These are phyloP conservation scores for Pseudozyma thailandica DNA, from an alignment of 1,284 basidiomycete genomes.

Conservation along the genomic window DNA sequence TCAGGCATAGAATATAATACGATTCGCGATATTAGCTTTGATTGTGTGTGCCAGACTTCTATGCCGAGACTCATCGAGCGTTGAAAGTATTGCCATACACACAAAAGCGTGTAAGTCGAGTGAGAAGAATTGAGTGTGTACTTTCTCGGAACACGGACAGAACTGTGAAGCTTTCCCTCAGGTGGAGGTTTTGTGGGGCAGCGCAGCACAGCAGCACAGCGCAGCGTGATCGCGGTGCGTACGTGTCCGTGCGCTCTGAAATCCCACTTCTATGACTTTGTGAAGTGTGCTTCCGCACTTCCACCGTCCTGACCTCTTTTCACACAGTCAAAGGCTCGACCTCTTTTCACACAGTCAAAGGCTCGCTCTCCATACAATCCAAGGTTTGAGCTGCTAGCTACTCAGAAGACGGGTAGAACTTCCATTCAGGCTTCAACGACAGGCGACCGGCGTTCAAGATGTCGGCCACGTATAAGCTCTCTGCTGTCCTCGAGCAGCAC, in stretches of 20 bases:
- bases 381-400: no score
- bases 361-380: background rate
- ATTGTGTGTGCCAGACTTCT: no score
- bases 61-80: background rate
- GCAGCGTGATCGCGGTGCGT: constrained; percentile 37
- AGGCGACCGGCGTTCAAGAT: no score
- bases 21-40: no score
- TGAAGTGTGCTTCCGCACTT: constrained; percentile 1
- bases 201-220: no score
- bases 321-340: background rate
- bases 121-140: background rate
- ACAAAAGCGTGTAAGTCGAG: background rate
- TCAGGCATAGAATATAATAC: no score
- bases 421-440: background rate
- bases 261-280: background rate
- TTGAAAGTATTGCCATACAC: no score
- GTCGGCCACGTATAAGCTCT: constrained; percentile 45
- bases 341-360: background rate
- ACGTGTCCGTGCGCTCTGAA: constrained; percentile 30
- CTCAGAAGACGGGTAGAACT: no score
- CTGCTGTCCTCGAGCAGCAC: constrained; percentile 55
- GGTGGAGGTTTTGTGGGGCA: constrained; percentile 30
- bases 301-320: background rate
- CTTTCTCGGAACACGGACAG: constrained; percentile 19
- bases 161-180: background rate